A percentile compares a stretch with the other conserved stretches of the same genome.
phyloP scores from a whole-genome alignment of 305 asterid genomes.

The Fraxinus sp. region DNA sequence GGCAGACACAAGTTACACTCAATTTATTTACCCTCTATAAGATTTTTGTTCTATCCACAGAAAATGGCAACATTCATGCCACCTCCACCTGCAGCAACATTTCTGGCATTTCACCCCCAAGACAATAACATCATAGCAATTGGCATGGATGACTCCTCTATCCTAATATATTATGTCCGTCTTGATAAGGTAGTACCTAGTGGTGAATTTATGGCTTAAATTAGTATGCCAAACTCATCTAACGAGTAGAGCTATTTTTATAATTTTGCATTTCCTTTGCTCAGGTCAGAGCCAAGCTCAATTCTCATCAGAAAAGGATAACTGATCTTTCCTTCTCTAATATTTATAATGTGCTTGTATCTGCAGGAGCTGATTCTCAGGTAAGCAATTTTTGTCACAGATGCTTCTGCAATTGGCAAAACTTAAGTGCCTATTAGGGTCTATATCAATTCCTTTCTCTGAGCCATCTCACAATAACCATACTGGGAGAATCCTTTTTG shows the following conservation, averaged over 20 bases:
- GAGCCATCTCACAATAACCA: background rate
- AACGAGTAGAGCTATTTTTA: background rate
- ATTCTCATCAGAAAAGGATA: constrained; percentile 39
- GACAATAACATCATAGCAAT: constrained; percentile 45
- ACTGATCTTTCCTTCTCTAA: constrained; percentile 42
- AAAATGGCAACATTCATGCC: constrained; percentile 28
- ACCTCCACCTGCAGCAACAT: constrained; percentile 45
- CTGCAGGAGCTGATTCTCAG: constrained; percentile 48
- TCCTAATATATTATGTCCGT: constrained; percentile 38
- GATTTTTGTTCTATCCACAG: background rate
- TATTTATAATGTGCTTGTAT: constrained; percentile 35
- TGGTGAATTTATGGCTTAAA: background rate
- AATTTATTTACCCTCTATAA: background rate
- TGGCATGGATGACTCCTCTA: constrained; percentile 49
- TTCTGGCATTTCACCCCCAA: constrained; percentile 46
- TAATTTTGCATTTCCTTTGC: background rate
- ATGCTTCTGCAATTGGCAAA: background rate
- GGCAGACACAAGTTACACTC: background rate
- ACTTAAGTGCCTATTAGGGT: background rate
- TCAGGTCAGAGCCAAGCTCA: constrained; percentile 35
- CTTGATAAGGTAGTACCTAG: constrained; percentile 34
- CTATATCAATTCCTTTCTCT: background rate
- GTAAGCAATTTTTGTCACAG: constrained; percentile 2
- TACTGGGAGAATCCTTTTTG: background rate
- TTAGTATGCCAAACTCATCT: background rate